A percentile compares a stretch with the other conserved stretches of the same genome.
phyloP scores from a whole-genome alignment of 495 filamentous ascomycete genomes.

The Penicillium odoratum region DNA sequence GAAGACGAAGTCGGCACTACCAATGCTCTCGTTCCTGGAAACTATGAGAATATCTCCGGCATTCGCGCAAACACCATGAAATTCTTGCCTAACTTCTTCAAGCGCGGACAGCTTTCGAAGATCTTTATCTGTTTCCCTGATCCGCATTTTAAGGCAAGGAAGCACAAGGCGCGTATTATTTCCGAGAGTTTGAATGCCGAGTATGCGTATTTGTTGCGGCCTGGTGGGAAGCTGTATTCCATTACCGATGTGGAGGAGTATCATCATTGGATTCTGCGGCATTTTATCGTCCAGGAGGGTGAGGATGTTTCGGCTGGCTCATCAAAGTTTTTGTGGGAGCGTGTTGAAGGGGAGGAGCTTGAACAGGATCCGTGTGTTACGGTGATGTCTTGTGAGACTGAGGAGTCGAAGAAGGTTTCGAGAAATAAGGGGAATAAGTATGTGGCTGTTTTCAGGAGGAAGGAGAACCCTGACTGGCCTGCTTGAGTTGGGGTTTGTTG shows the following conservation, averaged over 20 bases:
- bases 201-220: slow-evolving; percentile 84
- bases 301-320: slow-evolving; percentile 31
- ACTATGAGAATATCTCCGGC: slow-evolving; percentile 83
- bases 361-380: slow-evolving; percentile 72
- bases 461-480: slow-evolving; percentile 76
- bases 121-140: slow-evolving; percentile 99
- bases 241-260: slow-evolving; percentile 97
- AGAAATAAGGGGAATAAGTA: slow-evolving; percentile 87
- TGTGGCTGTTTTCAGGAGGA: slow-evolving; percentile 79
- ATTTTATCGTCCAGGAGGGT: slow-evolving; percentile 54
- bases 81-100: slow-evolving; percentile 95
- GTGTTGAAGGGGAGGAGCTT: slow-evolving; percentile 61
- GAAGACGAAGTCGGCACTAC: slow-evolving; percentile 30
- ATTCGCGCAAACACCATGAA: slow-evolving; percentile 97
- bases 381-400: slow-evolving; percentile 83
- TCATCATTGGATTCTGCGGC: slow-evolving; percentile 85
- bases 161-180: slow-evolving; percentile 95
- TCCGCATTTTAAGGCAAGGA: slow-evolving; percentile 95
- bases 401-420: slow-evolving; percentile 96
- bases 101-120: slow-evolving; percentile 69
- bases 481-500: slow-evolving; percentile 14
- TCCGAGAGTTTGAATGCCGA: slow-evolving; percentile 84
- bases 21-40: slow-evolving; percentile 31
- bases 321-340: slow-evolving; percentile 54
- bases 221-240: slow-evolving; percentile 86